Evolutionary conservation across 768 basidiomycete genomes (phyloP).

Genomic region (Mycena albidolilacea): DNA sequence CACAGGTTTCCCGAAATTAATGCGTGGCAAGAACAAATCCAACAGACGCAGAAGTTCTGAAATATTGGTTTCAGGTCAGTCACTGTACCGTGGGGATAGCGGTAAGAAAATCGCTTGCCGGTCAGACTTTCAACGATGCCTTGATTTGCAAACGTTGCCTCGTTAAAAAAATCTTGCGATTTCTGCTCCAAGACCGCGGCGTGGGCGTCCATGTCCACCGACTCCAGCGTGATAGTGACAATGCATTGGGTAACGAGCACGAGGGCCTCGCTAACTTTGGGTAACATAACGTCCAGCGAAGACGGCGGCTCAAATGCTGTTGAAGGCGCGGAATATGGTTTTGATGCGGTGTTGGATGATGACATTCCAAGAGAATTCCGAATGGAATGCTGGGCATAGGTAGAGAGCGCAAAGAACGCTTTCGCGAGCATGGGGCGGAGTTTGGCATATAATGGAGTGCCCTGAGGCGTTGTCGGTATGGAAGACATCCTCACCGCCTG

Average conservation of each 20-base stretch:
- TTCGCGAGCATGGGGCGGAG: constrained; percentile 73
- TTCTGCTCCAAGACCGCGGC: constrained; percentile 44
- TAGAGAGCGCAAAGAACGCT: constrained; percentile 72
- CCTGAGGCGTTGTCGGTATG: constrained; percentile 44
- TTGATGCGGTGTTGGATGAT: constrained; percentile 30
- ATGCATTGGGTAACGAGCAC: constrained; percentile 86
- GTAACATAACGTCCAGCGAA: constrained; percentile 74
- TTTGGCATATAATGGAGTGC: constrained; percentile 55
- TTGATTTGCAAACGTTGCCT: constrained; percentile 56
- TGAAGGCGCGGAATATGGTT: constrained; percentile 2
- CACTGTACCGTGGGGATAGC: not conserved
- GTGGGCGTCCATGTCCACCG: constrained; percentile 52
- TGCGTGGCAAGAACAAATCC: constrained; percentile 87
- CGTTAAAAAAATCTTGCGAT: constrained; percentile 61
- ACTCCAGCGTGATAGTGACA: constrained; percentile 72
- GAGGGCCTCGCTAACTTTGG: constrained; percentile 85
- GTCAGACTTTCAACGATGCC: constrained; percentile 71
- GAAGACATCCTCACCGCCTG: constrained; percentile 63
- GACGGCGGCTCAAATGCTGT: constrained; percentile 32
- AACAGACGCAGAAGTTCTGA: constrained; percentile 82
- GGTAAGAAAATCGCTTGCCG: constrained; percentile 57
- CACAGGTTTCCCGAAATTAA: constrained; percentile 83
- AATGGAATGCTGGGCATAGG: constrained; percentile 71
- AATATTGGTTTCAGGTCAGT: constrained; percentile 36
- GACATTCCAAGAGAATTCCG: constrained; percentile 57